Evolutionary conservation across 805 yeast genomes (phyloP), one percentile per base, ranked within the genome.

Genomic region (Cephaloascus fragrans): DNA sequence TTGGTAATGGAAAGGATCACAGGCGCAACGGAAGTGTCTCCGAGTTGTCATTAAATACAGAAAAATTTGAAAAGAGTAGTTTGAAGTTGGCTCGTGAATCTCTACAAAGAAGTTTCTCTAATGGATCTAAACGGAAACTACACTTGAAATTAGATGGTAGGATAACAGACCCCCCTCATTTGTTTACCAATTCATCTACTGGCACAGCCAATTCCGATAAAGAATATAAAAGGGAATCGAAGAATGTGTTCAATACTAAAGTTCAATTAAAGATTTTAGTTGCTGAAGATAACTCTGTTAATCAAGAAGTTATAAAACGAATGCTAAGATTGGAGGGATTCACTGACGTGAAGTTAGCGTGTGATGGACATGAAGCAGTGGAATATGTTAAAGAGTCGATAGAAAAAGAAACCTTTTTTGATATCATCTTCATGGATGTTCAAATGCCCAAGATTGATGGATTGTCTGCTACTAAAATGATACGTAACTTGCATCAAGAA

Each of bases 371-470:
- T 28, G 96, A 89, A 44, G 97, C 97, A 0, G 75, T 89, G 31
- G 80, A 77, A 9, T 62, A 71, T 37, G 79, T 87, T 2, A 67
- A 73, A 43, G 69, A 67, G 26, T 62, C 79, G 2, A 49, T 62
- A 19, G 67, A 57, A 2, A 50, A 57, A 2, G 58, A 58, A 14
- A 63, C 63, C 8, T 50, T 55, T 14, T 87, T 69, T 55, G 90
- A 86, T 54, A 60, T 90, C 39, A 76, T 93, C 2, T 85, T 90
- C 53, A 90, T 90, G 98, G 98, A 90, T 58, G 94, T 90, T 38
- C 97, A 90, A 59, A 90, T 89, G 97, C 97, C 97, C 3, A 80
- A 77, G 50, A 69, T 88, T 47, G 97, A 90, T 55, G 98, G 98
- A 3, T 62, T 89, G 23, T 67, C 77, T 19, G 95, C 97, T 0